Base-by-base conservation (phyloP, 2,329 filamentous ascomycete species). In the Cladosporium sphaerospermum region DNA sequence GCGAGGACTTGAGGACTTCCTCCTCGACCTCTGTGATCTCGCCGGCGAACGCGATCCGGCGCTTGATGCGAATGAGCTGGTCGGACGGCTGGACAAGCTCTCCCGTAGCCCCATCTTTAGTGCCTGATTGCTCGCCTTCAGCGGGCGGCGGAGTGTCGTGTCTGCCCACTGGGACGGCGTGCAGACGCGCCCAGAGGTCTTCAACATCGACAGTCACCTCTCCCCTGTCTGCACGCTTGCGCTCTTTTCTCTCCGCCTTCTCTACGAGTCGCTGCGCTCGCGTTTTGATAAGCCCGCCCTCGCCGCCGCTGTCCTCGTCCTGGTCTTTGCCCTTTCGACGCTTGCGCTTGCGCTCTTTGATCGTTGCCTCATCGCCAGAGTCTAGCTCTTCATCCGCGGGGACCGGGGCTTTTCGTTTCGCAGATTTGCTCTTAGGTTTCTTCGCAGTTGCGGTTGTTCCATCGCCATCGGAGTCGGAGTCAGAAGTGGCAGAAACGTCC, bases 21-120 rank as follows among this genome's bases (percentile, higher is more conserved):
- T 80, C 80, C 54, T 78, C 73, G 55, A 80, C 75, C 3, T 76
- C 77, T 53, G 76, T 76, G 45, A 73, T 70, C 61, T 80, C 75
- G 43, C 79, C 79, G 2, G 79, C 79, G 59, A 80, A 82, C 50
- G 76, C 75, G 64, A 80, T 80, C n/a, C 72, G 78, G 28, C 77
- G 73, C 58, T 75, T 78, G 60, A 82, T 81, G 39, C 73, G 78
- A 54, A 82, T 73, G 59, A 73, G 74, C 50, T 78, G 73, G 44
- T 78, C 72, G 14, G 57, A 46, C 13, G 45, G 45, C 23, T 48
- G 33, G 10, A 49, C 31, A 11, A 41, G n/a, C 11, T 50, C 51
- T 7, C 36, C 51, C 19, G 31, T 4, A 4, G 41, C 28, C 9
- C 14, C 28, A 31, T 42, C 36, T n/a, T 46, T 23, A 9, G 43